A percentile compares a stretch with the other conserved stretches of the same genome.
Evolutionary conservation across 371 early-diverging fungal genomes (phyloP).

Genomic region (Actinomortierella ambigua): DNA sequence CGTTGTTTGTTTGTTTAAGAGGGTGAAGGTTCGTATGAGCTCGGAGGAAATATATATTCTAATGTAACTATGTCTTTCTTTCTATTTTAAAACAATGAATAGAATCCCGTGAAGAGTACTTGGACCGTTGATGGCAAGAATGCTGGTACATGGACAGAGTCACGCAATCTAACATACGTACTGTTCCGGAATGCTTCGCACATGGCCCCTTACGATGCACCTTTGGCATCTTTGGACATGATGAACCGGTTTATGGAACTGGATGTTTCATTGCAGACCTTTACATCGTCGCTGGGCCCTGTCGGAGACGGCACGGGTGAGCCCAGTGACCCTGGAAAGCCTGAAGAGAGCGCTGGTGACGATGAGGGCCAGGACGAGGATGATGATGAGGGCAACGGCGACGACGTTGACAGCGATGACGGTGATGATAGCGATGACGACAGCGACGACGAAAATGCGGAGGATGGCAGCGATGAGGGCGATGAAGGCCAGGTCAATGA

Average conservation of each 20-base stretch:
- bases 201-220: conserved; percentile 83
- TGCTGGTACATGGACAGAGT: conserved; percentile 61
- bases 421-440: conserved; percentile 25
- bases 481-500: neutral
- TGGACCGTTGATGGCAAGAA: conserved; percentile 65
- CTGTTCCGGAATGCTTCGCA: conserved; percentile 75
- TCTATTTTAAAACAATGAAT: conserved; percentile 1
- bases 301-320: too few relatives aligned
- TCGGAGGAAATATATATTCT: neutral
- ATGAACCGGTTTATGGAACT: conserved; percentile 74
- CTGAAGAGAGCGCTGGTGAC: neutral
- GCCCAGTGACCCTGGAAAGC: too few relatives aligned
- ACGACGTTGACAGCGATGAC: too few relatives aligned
- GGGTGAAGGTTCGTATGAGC: too few relatives aligned
- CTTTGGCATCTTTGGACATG: conserved; percentile 70
- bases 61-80: neutral
- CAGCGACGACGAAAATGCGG: conserved; percentile 11
- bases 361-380: neutral
- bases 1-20: conserved; percentile 3
- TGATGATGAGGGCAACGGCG: conserved; percentile 8
- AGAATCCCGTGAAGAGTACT: conserved; percentile 34
- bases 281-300: conserved; percentile 21
- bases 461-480: conserved; percentile 1
- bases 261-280: conserved; percentile 17
- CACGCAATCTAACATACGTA: conserved; percentile 74